Evolutionary conservation across 768 basidiomycete species (phyloP).

Genomic region (Lentinula sp.): DNA sequence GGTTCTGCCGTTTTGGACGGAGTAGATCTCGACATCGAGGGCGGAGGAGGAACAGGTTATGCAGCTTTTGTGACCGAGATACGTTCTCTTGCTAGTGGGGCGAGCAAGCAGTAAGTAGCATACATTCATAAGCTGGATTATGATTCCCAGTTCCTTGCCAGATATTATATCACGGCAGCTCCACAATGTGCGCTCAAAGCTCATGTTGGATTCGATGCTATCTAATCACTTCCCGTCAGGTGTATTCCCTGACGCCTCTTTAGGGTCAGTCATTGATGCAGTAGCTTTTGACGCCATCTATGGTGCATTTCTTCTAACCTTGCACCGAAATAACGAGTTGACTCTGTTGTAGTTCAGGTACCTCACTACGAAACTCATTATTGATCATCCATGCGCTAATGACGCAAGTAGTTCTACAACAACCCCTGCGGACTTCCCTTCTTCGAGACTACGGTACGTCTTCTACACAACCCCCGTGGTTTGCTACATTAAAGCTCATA

Average conservation of each 20-base stretch:
- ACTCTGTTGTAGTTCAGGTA: conserved; percentile 6
- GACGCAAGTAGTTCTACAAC: conserved; percentile 48
- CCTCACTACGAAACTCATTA: not conserved
- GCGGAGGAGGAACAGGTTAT: conserved; percentile 47
- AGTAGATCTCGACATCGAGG: conserved; percentile 76
- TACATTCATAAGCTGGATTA: not conserved
- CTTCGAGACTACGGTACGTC: conserved; percentile 45
- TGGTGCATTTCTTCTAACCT: conserved; percentile 24
- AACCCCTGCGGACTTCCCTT: conserved; percentile 45
- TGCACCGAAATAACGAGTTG: not conserved
- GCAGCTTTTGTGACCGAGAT: conserved; percentile 51
- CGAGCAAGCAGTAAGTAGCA: conserved; percentile 43
- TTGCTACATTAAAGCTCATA: not conserved
- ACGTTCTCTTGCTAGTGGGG: conserved; percentile 41
- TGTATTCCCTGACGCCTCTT: conserved; percentile 60
- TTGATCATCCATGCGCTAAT: not conserved
- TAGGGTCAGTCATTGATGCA: conserved; percentile 53
- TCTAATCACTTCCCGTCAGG: conserved; percentile 15
- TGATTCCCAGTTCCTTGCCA: conserved; percentile 12
- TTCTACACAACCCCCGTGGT: not conserved
- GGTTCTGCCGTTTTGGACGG: conserved; percentile 69
- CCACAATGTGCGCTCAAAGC: conserved; percentile 27
- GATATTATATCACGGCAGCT: conserved; percentile 63
- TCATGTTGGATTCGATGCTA: not conserved
- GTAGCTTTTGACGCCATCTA: conserved; percentile 70